Conservation (phyloP, 2,329 filamentous ascomycete species). For the Aspergillus felis region DNA sequence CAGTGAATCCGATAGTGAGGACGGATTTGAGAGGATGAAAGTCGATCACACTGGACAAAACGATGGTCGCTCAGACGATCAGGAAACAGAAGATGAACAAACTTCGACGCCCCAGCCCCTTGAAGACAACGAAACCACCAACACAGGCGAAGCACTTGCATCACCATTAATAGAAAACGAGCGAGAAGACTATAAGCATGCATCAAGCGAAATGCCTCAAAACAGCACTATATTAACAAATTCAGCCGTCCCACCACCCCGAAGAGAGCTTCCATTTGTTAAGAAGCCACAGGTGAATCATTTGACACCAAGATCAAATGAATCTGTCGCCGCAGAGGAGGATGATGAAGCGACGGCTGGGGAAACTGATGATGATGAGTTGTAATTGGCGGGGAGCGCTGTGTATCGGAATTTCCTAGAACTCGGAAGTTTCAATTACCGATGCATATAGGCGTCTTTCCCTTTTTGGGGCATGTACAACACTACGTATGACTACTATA, state of each 20-base stretch:
- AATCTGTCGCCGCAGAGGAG: background rate
- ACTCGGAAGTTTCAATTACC: background rate
- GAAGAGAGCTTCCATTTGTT: constrained; percentile 41
- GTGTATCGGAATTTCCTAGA: background rate
- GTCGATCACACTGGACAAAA: constrained; percentile 20
- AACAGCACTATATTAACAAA: constrained; percentile 9
- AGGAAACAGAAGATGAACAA: constrained; percentile 24
- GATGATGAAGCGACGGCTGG: constrained; percentile 26
- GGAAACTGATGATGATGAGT: constrained; percentile 42
- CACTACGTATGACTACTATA: background rate
- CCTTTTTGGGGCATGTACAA: too few species aligned
- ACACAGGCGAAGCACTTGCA: constrained; percentile 27
- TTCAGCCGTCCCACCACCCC: constrained; percentile 32
- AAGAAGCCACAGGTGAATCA: constrained; percentile 15
- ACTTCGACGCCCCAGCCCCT: constrained; percentile 28
- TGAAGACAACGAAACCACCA: constrained; percentile 29
- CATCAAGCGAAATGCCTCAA: background rate
- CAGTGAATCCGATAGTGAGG: constrained; percentile 27
- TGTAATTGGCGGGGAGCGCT: constrained; percentile 18
- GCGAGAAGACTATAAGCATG: background rate
- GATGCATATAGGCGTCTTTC: too few species aligned
- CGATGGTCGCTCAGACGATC: constrained; percentile 8
- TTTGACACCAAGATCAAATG: background rate
- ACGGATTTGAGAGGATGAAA: constrained; percentile 38
- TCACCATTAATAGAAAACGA: background rate